These are phyloP conservation scores for Pichia sp. DNA, from an alignment of 1,139 yeast genomes.

Conservation along the genomic window DNA sequence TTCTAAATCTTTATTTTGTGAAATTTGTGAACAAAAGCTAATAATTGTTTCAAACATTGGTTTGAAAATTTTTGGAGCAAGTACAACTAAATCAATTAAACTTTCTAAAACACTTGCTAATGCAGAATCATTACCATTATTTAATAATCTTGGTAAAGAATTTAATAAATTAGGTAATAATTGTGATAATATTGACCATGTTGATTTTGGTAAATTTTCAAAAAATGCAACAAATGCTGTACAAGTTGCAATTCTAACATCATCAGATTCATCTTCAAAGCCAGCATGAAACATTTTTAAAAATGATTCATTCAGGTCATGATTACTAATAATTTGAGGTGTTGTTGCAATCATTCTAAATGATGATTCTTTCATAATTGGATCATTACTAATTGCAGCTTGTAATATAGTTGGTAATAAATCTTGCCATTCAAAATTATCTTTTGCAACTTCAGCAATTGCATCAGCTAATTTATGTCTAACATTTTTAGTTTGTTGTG, in stretches of 20 bases:
- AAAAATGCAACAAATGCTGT: slow-evolving; percentile 90
- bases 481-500: slow-evolving; percentile 61
- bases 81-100: slow-evolving; percentile 80
- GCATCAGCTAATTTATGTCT: slow-evolving; percentile 94
- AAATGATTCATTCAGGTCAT: slow-evolving; percentile 47
- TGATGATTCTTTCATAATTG: slow-evolving; percentile 82
- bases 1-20: slow-evolving; percentile 76
- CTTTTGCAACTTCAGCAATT: slow-evolving; percentile 84
- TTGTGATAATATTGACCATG: slow-evolving; percentile 73
- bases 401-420: slow-evolving; percentile 68
- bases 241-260: slow-evolving; percentile 86
- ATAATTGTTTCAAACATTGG: slow-evolving; percentile 85
- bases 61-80: slow-evolving; percentile 91
- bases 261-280: slow-evolving; percentile 70
- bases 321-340: slow-evolving; percentile 65
- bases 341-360: slow-evolving; percentile 83
- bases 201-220: slow-evolving; percentile 67
- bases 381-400: slow-evolving; percentile 48
- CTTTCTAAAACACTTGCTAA: slow-evolving; percentile 84
- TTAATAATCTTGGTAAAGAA: slow-evolving; percentile 79
- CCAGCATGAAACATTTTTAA: slow-evolving; percentile 73
- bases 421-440: slow-evolving; percentile 62
- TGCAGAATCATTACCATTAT: slow-evolving; percentile 71
- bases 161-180: slow-evolving; percentile 78
- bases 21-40: slow-evolving; percentile 75